A percentile compares a stretch with the other conserved stretches of the same genome.
These are phyloP conservation scores for Verbena officinalis DNA, from an alignment of 257 asterid genomes.

Conservation along the genomic window DNA sequence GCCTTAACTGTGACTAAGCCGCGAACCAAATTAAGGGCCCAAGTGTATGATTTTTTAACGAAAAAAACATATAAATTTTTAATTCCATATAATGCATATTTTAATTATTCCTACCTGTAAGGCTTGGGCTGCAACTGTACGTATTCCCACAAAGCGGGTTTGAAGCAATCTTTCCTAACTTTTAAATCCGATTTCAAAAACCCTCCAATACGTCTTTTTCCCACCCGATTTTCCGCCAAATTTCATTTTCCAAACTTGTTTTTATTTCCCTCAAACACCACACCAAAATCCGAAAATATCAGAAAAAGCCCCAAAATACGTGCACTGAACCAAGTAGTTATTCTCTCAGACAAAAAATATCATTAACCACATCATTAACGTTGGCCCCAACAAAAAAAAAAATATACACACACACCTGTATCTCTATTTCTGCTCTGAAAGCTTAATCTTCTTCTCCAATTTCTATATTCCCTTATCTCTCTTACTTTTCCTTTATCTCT, in stretches of 20 bases:
- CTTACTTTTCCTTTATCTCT: conserved; percentile 24
- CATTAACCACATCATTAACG: conserved; percentile 30
- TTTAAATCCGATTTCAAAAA: conserved; percentile 36
- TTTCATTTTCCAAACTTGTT: not conserved
- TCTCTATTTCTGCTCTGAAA: conserved; percentile 3
- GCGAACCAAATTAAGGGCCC: too few relatives aligned
- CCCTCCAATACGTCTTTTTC: conserved; percentile 34
- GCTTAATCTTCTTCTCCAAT: conserved; percentile 19
- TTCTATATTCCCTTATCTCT: conserved; percentile 21
- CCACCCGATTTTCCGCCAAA: conserved; percentile 43
- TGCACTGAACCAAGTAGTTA: conserved; percentile 25
- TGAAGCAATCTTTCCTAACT: not conserved
- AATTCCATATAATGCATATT: too few relatives aligned
- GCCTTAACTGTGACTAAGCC: too few relatives aligned
- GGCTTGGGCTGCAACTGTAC: too few relatives aligned
- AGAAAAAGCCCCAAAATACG: conserved; percentile 13
- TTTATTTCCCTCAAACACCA: not conserved
- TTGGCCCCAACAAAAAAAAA: conserved; percentile 34
- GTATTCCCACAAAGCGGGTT: too few relatives aligned
- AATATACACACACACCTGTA: conserved; percentile 3
- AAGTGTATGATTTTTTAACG: too few relatives aligned
- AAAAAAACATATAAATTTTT: too few relatives aligned
- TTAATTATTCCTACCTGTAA: too few relatives aligned
- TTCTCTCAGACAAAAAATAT: conserved; percentile 26
- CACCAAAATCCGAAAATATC: conserved; percentile 21